A percentile compares a stretch with the other conserved stretches of the same genome.
These are phyloP conservation scores for Eudorina sp. DNA, from an alignment of 139 green algal species.

Conservation along the genomic window DNA sequence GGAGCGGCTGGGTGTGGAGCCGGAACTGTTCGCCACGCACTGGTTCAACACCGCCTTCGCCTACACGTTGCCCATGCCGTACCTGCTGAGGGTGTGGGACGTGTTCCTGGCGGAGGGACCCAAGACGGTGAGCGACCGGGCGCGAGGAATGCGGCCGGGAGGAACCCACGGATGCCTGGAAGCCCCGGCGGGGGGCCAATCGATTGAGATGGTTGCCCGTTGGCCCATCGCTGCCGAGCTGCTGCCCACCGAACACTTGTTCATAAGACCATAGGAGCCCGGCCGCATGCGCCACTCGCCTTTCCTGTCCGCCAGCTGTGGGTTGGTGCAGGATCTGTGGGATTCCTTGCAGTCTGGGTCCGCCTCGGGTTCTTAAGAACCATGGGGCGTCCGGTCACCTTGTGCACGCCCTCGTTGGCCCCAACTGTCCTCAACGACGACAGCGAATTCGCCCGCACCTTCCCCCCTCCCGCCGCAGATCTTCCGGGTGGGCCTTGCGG, in stretches of 20 bases:
- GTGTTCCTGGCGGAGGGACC: constrained; percentile 84
- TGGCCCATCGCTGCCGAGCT: not conserved
- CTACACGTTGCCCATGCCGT: constrained; percentile 87
- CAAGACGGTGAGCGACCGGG: constrained; percentile 55
- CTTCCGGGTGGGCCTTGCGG: constrained; percentile 81
- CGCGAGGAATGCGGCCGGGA: not conserved
- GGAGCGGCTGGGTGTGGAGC: constrained; percentile 66
- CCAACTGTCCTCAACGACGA: too few species aligned
- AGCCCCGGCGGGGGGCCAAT: not conserved
- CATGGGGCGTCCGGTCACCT: not conserved
- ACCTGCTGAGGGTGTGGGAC: constrained; percentile 90
- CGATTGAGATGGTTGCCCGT: not conserved
- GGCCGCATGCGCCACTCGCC: too few species aligned
- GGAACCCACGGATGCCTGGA: not conserved
- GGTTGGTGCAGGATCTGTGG: not conserved
- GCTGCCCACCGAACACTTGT: too few species aligned
- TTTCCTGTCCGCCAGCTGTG: not conserved
- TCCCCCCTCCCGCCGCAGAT: constrained; percentile 43
- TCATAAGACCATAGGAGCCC: too few species aligned
- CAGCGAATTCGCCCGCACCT: not conserved
- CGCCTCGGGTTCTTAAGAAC: too few species aligned
- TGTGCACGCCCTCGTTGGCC: too few species aligned
- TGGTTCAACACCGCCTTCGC: constrained; percentile 95
- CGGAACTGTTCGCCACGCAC: constrained; percentile 85
- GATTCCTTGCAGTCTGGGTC: not conserved